A percentile compares a stretch with the other conserved stretches of the same genome.
These are phyloP conservation scores for Nyctanthes arbortristis DNA, from an alignment of 257 asterid genomes.

Conservation along the genomic window DNA sequence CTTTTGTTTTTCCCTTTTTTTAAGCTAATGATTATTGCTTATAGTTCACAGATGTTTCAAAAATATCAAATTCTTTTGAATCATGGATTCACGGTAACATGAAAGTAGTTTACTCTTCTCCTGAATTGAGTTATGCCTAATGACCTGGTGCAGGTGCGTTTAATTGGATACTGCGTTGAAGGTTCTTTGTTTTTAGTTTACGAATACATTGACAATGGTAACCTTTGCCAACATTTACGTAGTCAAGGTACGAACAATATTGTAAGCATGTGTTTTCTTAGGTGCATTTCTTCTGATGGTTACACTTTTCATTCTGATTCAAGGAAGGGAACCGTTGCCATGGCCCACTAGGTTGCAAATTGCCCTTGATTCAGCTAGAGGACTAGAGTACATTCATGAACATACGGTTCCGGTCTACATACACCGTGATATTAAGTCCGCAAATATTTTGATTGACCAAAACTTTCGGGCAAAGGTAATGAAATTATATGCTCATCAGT, in stretches of 20 bases:
- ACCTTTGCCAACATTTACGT: conserved; percentile 80
- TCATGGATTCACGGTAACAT: neutral
- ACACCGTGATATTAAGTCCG: conserved; percentile 80
- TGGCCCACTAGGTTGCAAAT: conserved; percentile 82
- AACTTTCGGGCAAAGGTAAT: conserved; percentile 79
- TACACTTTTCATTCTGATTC: neutral
- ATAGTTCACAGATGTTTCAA: neutral
- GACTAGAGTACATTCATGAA: conserved; percentile 92
- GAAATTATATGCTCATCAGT: neutral
- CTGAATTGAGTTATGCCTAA: neutral
- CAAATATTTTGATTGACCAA: conserved; percentile 75
- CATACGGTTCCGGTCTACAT: conserved; percentile 88
- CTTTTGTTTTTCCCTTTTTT: neutral
- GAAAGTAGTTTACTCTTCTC: neutral
- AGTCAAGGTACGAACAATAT: conserved; percentile 49
- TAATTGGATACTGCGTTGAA: conserved; percentile 81
- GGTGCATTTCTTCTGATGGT: conserved; percentile 4
- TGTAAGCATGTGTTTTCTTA: neutral
- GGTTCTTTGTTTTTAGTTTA: conserved; percentile 81
- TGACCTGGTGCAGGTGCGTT: conserved; percentile 57
- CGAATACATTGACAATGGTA: conserved; percentile 82
- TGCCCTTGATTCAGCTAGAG: conserved; percentile 94
- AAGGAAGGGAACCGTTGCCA: conserved; percentile 53
- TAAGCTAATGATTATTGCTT: neutral
- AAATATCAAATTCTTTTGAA: neutral